A percentile compares a stretch with the other conserved stretches of the same genome.
Evolutionary conservation across 177 flowering plant genomes (phyloP).

Genomic region (Vitis hybrid): DNA sequence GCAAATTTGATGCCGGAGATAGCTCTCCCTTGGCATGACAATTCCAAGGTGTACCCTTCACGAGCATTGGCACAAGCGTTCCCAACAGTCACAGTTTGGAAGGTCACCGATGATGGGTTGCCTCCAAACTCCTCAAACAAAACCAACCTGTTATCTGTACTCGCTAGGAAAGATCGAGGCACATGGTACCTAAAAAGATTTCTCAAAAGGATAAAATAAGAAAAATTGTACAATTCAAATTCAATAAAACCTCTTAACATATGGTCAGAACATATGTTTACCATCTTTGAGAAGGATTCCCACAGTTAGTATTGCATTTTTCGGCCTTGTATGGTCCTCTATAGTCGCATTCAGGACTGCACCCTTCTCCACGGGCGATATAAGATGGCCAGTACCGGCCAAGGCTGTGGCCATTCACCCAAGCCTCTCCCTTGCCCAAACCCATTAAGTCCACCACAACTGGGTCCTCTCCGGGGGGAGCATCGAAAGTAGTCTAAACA

Average conservation of each 20-base stretch:
- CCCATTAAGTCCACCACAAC: slow-evolving; percentile 45
- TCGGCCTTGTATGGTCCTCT: slow-evolving; percentile 20
- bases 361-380: slow-evolving; percentile 20
- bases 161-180: slow-evolving; percentile 29
- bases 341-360: slow-evolving; percentile 28
- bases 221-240: no score
- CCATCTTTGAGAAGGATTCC: slow-evolving; percentile 45
- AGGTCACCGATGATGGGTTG: slow-evolving; percentile 23
- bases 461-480: slow-evolving; percentile 42
- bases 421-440: slow-evolving; percentile 47
- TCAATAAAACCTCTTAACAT: no score
- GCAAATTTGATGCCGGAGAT: slow-evolving; percentile 34
- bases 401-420: slow-evolving; percentile 49
- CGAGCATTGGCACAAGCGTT: slow-evolving; percentile 24
- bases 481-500: slow-evolving; percentile 31
- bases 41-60: slow-evolving; percentile 27
- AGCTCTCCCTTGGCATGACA: slow-evolving; percentile 29
- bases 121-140: slow-evolving; percentile 62
- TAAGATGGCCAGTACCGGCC: slow-evolving; percentile 48
- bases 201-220: no score
- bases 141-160: slow-evolving; percentile 24
- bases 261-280: slow-evolving; percentile 3
- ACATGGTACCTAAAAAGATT: slow-evolving; percentile 40
- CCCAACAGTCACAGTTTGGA: slow-evolving; percentile 27
- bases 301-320: slow-evolving; percentile 38